phyloP scores from a whole-genome alignment of 1,139 yeast species.

The Suhomyces atakaporum region DNA sequence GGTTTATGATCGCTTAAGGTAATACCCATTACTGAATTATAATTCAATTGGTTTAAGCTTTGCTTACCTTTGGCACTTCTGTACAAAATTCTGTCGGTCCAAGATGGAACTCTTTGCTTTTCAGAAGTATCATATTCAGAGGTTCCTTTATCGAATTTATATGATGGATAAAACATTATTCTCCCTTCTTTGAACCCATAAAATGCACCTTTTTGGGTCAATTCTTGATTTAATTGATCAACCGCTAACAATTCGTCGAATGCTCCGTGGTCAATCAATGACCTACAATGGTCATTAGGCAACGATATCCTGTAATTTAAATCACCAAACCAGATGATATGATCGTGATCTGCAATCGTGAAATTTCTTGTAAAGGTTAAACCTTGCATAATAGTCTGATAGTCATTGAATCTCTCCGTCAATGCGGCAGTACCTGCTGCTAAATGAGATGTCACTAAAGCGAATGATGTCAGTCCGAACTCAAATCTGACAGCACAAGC shows the following conservation, averaged over 20 bases:
- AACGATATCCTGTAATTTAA: constrained; percentile 82
- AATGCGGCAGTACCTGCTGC: constrained; percentile 90
- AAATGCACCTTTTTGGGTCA: constrained; percentile 74
- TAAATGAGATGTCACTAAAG: constrained; percentile 86
- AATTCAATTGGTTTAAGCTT: constrained; percentile 56
- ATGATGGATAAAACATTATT: constrained; percentile 77
- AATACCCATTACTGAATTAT: constrained; percentile 58
- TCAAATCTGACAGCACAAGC: constrained; percentile 84
- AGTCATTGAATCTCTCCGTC: constrained; percentile 87
- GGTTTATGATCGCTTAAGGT: constrained; percentile 88
- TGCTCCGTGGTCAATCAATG: constrained; percentile 47
- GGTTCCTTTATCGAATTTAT: constrained; percentile 90
- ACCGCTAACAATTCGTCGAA: constrained; percentile 59
- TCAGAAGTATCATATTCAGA: constrained; percentile 84
- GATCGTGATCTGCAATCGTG: constrained; percentile 77
- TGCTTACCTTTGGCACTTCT: constrained; percentile 37
- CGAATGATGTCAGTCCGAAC: constrained; percentile 75
- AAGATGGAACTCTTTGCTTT: constrained; percentile 89
- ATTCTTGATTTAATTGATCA: constrained; percentile 84
- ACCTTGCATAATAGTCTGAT: constrained; percentile 75
- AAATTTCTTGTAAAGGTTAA: constrained; percentile 73
- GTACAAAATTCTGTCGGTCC: constrained; percentile 90
- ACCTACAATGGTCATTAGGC: constrained; percentile 74
- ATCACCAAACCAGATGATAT: constrained; percentile 93
- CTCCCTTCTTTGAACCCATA: constrained; percentile 82